Evolutionary conservation across 768 basidiomycete species (phyloP), one percentile per base, ranked within the genome.

Genomic region (Daedaleopsis sinensis): DNA sequence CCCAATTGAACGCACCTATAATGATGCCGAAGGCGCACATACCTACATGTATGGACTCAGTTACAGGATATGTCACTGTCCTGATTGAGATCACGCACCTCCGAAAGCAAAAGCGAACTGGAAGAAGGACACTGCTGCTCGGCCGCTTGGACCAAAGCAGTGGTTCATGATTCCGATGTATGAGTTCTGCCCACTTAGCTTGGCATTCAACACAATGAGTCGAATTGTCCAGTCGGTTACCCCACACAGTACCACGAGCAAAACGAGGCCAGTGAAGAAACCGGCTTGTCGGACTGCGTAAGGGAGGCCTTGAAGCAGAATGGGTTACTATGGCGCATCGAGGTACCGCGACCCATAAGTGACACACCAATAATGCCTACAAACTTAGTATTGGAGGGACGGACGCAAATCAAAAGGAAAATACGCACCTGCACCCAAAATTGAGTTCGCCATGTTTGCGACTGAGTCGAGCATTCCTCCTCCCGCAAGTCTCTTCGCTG

Each of bases 1-100:
- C 12, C 23, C 13, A 37, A 53, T 55, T 69, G 43, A 21, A 64
- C 71, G 42, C 50, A 82, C 80, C 89, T 57, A 97, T 94, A 67
- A 98, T 98, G 68, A 98, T 96, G 32, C 94, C 93, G 72, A 98
- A 98, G 0, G 96, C 96, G 66, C 94, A 96, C 95, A 98, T 98
- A 46, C 96, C 93, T 39, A 16, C 15, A 10, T 5, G 5, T 23
- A n/a, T 42, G 13, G 3, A 42, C 13, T 13, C 11, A 12, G 11
- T 13, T 10, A 42, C 18, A 42, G 13, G 3, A 18, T 18, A 32
- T 42, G 39, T 18, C 2, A 42, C 3, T 3, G 18, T 18, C 39
- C 18, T 42, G 39, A 42, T 42, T 42, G 11, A 13, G 13, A 42
- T 2, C 18, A 43, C 84, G 55, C 69, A 89, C 94, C 96, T 68